These are phyloP conservation scores for Phytophthora melonis DNA, from an alignment of 352 stramenopile species.

Conservation along the genomic window DNA sequence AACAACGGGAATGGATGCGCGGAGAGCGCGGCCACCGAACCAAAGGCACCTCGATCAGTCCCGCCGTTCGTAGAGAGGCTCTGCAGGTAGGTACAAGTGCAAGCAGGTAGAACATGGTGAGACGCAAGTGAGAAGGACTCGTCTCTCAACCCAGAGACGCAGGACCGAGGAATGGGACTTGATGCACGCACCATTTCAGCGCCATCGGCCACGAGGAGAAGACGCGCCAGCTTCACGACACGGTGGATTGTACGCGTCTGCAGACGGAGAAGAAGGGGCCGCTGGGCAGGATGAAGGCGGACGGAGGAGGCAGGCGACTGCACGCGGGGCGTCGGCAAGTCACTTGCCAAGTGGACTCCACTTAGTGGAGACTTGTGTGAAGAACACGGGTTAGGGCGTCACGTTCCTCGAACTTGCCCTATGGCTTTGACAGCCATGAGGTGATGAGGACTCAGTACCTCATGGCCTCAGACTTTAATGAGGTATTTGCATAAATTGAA, in stretches of 20 bases:
- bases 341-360: too few species aligned
- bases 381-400: constrained; percentile 12
- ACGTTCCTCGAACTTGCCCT: constrained; percentile 37
- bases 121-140: background rate
- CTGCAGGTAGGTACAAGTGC: constrained; percentile 11
- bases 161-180: background rate
- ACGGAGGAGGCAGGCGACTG: background rate
- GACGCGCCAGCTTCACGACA: constrained; percentile 57
- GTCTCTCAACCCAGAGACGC: background rate
- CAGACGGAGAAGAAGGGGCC: constrained; percentile 9
- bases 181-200: constrained; percentile 50
- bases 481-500: too few species aligned
- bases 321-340: constrained; percentile 8
- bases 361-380: constrained; percentile 31
- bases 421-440: constrained; percentile 16
- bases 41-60: constrained; percentile 43
- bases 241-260: constrained; percentile 26
- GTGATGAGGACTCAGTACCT: too few species aligned
- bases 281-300: background rate
- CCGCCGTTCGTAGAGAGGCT: constrained; percentile 47
- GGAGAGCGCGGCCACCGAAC: constrained; percentile 16
- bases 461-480: too few species aligned
- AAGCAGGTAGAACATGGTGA: background rate
- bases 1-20: constrained; percentile 20
- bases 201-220: constrained; percentile 51